Conservation (phyloP, 768 basidiomycete genomes). For the Lentinula sp. region DNA sequence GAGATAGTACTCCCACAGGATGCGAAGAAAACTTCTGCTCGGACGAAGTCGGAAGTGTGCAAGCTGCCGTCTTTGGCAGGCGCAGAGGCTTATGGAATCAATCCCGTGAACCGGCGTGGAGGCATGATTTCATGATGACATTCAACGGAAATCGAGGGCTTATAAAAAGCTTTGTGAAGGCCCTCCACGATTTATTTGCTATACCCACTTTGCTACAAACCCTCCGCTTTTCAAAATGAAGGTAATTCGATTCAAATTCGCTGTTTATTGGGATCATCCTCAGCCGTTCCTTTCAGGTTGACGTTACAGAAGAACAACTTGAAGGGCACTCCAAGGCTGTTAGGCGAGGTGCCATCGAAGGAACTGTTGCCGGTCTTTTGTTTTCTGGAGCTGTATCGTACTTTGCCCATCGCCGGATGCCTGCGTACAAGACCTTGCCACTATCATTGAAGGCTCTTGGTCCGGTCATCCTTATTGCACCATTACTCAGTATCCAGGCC, state of each 20-base stretch:
- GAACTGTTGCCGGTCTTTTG: conserved; percentile 40
- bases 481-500: conserved; percentile 60
- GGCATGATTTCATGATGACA: not conserved
- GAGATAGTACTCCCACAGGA: no score
- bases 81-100: not conserved
- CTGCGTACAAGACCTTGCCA: conserved; percentile 59
- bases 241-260: not conserved
- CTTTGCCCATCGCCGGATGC: conserved; percentile 45
- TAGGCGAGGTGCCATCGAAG: conserved; percentile 59
- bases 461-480: conserved; percentile 55
- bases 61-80: not conserved
- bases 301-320: conserved; percentile 36
- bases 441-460: conserved; percentile 64
- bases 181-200: not conserved
- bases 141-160: not conserved
- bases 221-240: not conserved
- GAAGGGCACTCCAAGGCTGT: conserved; percentile 49
- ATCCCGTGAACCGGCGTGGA: not conserved
- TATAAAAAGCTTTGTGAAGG: not conserved
- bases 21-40: not conserved
- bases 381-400: conserved; percentile 49
- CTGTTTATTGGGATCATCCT: not conserved
- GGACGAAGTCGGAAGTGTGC: not conserved
- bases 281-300: not conserved
- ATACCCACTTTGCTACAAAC: not conserved